These are phyloP conservation scores for Naganishia sp. DNA, from an alignment of 1,284 basidiomycete species.

Conservation along the genomic window DNA sequence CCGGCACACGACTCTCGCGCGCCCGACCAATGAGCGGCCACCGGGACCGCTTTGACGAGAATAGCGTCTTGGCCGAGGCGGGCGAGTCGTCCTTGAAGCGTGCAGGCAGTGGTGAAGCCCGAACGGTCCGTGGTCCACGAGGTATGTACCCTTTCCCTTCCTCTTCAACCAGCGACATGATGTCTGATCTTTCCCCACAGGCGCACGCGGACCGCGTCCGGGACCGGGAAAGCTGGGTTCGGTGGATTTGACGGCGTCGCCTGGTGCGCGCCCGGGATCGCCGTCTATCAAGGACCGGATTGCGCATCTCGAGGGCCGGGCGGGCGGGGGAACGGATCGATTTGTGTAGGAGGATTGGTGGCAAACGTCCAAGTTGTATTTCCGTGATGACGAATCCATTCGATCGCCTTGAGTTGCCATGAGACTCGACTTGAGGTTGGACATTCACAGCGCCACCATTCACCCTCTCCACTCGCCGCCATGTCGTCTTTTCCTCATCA, in stretches of 20 bases:
- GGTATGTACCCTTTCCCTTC: constrained; percentile 17
- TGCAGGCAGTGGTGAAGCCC: constrained; percentile 27
- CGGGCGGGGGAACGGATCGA: constrained; percentile 7
- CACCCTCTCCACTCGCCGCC: background rate
- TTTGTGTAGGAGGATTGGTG: constrained; percentile 3
- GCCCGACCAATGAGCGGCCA: constrained; percentile 15
- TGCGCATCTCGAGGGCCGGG: constrained; percentile 30
- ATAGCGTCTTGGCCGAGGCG: constrained; percentile 4
- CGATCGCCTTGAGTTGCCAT: background rate
- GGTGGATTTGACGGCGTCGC: constrained; percentile 1
- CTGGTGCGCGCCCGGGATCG: constrained; percentile 17
- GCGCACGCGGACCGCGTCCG: constrained; percentile 24
- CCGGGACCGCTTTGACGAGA: constrained; percentile 1
- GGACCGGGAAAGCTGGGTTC: constrained; percentile 27
- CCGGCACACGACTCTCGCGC: constrained; percentile 11
- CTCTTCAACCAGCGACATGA: background rate
- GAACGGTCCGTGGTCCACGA: constrained; percentile 32
- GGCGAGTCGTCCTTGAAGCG: constrained; percentile 23
- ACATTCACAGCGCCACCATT: background rate
- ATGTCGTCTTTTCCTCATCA: background rate
- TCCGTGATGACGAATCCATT: constrained; percentile 19
- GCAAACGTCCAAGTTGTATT: background rate
- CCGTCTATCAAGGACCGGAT: constrained; percentile 33
- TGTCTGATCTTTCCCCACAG: background rate
- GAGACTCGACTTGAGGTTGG: background rate